These are phyloP conservation scores for Striga hermonthica DNA, from an alignment of 305 asterid species.

Conservation along the genomic window DNA sequence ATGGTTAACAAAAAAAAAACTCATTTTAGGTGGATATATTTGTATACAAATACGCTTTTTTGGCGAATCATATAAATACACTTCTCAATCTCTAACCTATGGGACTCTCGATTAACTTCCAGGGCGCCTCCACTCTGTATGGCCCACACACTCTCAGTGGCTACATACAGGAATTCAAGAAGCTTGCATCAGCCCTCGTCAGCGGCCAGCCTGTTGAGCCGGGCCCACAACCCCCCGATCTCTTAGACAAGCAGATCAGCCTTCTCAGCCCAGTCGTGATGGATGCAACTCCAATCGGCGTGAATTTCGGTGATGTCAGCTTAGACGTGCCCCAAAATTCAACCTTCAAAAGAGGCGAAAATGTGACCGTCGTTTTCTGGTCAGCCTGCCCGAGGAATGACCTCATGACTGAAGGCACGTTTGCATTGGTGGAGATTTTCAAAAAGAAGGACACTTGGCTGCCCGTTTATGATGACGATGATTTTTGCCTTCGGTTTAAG, in stretches of 20 bases:
- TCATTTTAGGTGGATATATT: no score
- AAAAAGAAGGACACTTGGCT: conserved; percentile 66
- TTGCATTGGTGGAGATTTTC: conserved; percentile 82
- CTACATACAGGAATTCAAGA: conserved; percentile 85
- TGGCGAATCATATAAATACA: neutral
- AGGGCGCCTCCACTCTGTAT: conserved; percentile 95
- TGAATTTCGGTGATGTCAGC: conserved; percentile 66
- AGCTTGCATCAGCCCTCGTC: conserved; percentile 66
- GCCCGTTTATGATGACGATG: conserved; percentile 90
- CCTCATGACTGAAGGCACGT: conserved; percentile 97
- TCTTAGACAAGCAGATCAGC: conserved; percentile 73
- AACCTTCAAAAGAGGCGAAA: conserved; percentile 61
- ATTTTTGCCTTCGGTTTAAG: conserved; percentile 72
- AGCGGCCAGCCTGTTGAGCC: conserved; percentile 50
- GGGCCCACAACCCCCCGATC: conserved; percentile 87
- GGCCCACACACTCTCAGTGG: conserved; percentile 90
- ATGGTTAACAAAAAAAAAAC: no score
- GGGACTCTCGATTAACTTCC: conserved; percentile 26
- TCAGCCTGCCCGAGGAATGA: conserved; percentile 96
- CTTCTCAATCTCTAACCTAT: neutral
- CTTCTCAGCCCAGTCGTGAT: conserved; percentile 68
- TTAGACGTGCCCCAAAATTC: conserved; percentile 72
- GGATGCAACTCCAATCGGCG: conserved; percentile 69
- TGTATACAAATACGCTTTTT: no score
- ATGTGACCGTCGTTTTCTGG: conserved; percentile 69